Evolutionary conservation across 2,329 filamentous ascomycete species (phyloP).

Genomic region (Arthroderma sp.): DNA sequence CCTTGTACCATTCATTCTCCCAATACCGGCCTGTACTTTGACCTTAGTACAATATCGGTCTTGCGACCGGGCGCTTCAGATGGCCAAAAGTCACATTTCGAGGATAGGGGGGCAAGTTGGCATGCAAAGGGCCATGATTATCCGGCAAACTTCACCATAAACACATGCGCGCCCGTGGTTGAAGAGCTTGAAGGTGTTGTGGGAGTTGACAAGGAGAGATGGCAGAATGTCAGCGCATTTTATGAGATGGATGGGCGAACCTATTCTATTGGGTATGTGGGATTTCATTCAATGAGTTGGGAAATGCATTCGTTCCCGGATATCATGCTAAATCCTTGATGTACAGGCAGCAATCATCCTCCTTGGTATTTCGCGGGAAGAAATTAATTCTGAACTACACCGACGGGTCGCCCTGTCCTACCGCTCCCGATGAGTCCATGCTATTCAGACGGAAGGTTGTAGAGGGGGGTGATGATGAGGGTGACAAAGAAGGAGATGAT

Average conservation of each 20-base stretch:
- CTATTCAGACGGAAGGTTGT: constrained; percentile 10
- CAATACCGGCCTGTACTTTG: constrained; percentile 49
- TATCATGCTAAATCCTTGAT: background rate
- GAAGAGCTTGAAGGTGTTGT: constrained; percentile 35
- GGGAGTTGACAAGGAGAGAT: constrained; percentile 28
- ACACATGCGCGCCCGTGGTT: constrained; percentile 38
- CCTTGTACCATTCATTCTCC: constrained; percentile 52
- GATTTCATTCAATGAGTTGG: too few relatives aligned
- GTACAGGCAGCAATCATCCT: constrained; percentile 30
- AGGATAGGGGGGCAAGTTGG: constrained; percentile 33
- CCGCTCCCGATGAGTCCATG: constrained; percentile 5
- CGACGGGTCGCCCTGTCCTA: constrained; percentile 57
- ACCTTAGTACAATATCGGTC: constrained; percentile 45
- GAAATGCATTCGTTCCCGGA: too few relatives aligned
- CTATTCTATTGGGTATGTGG: constrained; percentile 35
- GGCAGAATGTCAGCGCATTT: constrained; percentile 38
- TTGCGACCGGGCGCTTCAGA: constrained; percentile 33
- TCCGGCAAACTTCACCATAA: constrained; percentile 37
- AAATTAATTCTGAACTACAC: constrained; percentile 65
- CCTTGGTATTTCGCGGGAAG: constrained; percentile 36
- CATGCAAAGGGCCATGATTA: constrained; percentile 38
- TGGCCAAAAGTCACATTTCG: constrained; percentile 26
- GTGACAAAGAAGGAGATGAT: constrained; percentile 22
- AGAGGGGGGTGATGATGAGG: constrained; percentile 13
- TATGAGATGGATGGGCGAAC: constrained; percentile 31